Evolutionary conservation across 192 early-diverging fungal species (phyloP), one percentile per base, ranked within the genome.

Genomic region (Backusella macrospora): DNA sequence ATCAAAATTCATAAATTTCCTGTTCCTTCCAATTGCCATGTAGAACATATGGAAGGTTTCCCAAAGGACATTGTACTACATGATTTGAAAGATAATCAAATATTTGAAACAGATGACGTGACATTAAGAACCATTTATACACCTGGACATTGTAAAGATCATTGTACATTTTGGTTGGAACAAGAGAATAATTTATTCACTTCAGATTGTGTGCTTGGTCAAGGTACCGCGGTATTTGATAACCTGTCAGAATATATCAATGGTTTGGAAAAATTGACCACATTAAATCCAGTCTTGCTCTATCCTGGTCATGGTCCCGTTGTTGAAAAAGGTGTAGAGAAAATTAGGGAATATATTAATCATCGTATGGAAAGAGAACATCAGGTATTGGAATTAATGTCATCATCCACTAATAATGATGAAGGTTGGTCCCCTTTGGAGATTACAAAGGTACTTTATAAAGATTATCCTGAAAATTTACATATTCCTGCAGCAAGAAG

Each of bases 111-210:
- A 0, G 87, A 91, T 6, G 92, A 88, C 0, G 83, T 87, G 9
- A 88, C 84, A 0, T 67, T 95, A 45, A 75, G 78, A 8, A 89
- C 89, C 0, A 69, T 94, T 6, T 83, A 89, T 73, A 95, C 96
- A 0, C 95, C 94, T 0, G 96, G 96, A 1, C 96, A 97, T 71
- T 88, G 87, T 0, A 73, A 86, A 23, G 95, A 97, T 68, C 96
- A 97, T 73, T 85, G 89, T 62, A 84, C 87, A 13, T 90, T 96
- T 72, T 86, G 79, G 37, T 76, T 94, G 15, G 80, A 87, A 42
- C 88, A 90, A 70, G 93, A 94, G 38, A 73, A 85, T 5, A 84
- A 83, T 6, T 62, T 97, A 6, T 91, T 96, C 48, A 89, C 91
- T 0, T 94, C 93, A 0, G 96, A 97, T 76, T 90, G 89, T 72